These are phyloP conservation scores for Capsicum baccatum DNA, from an alignment of 257 asterid genomes.

Conservation along the genomic window DNA sequence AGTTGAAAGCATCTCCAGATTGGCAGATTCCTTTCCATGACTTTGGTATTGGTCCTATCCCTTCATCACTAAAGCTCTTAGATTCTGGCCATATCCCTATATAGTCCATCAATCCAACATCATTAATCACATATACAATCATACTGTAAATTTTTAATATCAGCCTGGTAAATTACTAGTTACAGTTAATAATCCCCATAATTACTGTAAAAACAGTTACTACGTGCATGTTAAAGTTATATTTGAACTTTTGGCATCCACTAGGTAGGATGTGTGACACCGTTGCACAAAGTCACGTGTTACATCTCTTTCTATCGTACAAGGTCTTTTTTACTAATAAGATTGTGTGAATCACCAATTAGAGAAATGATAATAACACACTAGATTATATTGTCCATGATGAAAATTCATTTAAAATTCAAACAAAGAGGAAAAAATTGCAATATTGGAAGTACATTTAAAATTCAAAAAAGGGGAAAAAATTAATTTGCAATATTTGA, in stretches of 20 bases:
- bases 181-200: background rate
- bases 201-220: background rate
- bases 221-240: background rate
- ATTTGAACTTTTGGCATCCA: background rate
- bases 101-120: background rate
- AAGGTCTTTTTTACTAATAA: background rate
- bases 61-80: constrained; percentile 67
- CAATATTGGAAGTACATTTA: background rate
- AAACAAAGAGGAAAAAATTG: background rate
- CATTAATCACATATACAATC: background rate
- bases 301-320: background rate
- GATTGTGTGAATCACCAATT: background rate
- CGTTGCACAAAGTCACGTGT: background rate
- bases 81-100: constrained; percentile 97
- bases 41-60: constrained; percentile 68
- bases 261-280: background rate
- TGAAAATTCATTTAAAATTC: background rate
- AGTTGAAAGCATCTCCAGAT: constrained; percentile 71
- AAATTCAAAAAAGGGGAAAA: background rate
- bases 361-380: background rate
- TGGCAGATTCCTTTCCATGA: constrained; percentile 90
- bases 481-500: background rate
- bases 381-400: background rate
- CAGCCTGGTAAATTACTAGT: background rate
- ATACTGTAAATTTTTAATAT: background rate